These are phyloP conservation scores for Gryganskiella cystojenkinii DNA, from an alignment of 192 early-diverging fungal genomes.

Conservation along the genomic window DNA sequence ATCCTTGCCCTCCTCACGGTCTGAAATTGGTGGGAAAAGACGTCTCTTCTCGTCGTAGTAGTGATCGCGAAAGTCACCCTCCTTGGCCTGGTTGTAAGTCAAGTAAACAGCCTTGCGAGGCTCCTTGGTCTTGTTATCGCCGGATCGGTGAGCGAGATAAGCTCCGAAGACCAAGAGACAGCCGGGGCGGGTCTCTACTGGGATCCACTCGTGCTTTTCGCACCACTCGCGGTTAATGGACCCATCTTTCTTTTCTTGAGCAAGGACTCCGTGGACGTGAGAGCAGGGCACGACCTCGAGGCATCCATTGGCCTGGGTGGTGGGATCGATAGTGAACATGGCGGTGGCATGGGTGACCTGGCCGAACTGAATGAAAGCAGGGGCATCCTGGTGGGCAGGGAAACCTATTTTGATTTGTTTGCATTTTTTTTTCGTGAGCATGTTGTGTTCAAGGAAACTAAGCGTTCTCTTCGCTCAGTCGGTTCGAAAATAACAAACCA, in stretches of 20 bases:
- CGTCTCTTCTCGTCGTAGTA: conserved; percentile 70
- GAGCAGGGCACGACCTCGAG: conserved; percentile 66
- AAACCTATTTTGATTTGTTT: too few relatives aligned
- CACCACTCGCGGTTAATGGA: conserved; percentile 63
- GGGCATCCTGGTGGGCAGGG: conserved; percentile 70
- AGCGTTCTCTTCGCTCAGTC: too few relatives aligned
- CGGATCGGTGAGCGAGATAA: conserved; percentile 69
- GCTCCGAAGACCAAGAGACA: conserved; percentile 71
- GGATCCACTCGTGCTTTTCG: conserved; percentile 59
- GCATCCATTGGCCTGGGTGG: conserved; percentile 66
- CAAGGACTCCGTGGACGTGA: conserved; percentile 59
- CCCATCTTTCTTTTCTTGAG: conserved; percentile 53
- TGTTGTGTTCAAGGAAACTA: too few relatives aligned
- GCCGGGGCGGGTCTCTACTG: conserved; percentile 66
- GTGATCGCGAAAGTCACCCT: conserved; percentile 67
- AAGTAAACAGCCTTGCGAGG: conserved; percentile 68
- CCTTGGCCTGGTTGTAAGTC: conserved; percentile 66
- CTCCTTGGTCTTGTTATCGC: conserved; percentile 57
- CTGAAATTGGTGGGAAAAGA: conserved; percentile 67
- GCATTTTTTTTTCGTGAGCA: too few relatives aligned
- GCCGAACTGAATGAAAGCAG: conserved; percentile 69
- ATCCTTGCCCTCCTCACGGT: conserved; percentile 60
- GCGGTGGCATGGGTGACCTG: conserved; percentile 65
- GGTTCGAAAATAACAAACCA: neutral
- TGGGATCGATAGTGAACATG: conserved; percentile 68